Percentiles rank a stretch among this genome's conserved stretches.
These are phyloP conservation scores for Tremella yokohamensis DNA, from an alignment of 768 basidiomycete genomes.

Conservation along the genomic window DNA sequence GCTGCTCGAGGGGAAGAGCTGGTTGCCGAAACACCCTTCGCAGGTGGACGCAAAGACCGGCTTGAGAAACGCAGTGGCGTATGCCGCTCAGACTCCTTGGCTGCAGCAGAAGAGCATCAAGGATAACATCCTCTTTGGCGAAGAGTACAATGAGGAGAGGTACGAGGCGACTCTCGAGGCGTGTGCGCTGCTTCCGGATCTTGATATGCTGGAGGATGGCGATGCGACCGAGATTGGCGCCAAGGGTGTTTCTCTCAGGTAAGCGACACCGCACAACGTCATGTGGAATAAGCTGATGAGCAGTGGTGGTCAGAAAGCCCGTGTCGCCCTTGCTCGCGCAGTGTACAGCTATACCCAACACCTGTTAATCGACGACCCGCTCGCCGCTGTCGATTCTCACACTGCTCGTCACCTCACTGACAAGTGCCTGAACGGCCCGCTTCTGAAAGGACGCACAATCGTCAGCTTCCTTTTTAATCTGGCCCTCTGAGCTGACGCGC, in stretches of 20 bases:
- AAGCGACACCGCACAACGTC: too few relatives aligned
- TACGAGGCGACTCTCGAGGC: constrained; percentile 43
- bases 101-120: constrained; percentile 51
- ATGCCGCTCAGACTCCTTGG: constrained; percentile 64
- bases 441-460: constrained; percentile 38
- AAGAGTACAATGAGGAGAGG: constrained; percentile 46
- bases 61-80: constrained; percentile 59
- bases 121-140: constrained; percentile 50
- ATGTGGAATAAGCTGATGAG: constrained; percentile 4
- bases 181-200: constrained; percentile 46
- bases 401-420: constrained; percentile 49
- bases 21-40: constrained; percentile 65
- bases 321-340: constrained; percentile 48
- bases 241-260: constrained; percentile 40
- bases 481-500: constrained; percentile 6
- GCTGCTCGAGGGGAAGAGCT: constrained; percentile 56
- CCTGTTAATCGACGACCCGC: constrained; percentile 46
- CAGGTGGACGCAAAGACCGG: constrained; percentile 50
- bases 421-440: constrained; percentile 45
- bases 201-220: constrained; percentile 56
- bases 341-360: constrained; percentile 48
- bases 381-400: constrained; percentile 49
- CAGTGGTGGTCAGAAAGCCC: constrained; percentile 49
- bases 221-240: constrained; percentile 47
- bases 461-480: constrained; percentile 21